These are phyloP conservation scores for Mycena vulgaris DNA, from an alignment of 768 basidiomycete species.

Conservation along the genomic window DNA sequence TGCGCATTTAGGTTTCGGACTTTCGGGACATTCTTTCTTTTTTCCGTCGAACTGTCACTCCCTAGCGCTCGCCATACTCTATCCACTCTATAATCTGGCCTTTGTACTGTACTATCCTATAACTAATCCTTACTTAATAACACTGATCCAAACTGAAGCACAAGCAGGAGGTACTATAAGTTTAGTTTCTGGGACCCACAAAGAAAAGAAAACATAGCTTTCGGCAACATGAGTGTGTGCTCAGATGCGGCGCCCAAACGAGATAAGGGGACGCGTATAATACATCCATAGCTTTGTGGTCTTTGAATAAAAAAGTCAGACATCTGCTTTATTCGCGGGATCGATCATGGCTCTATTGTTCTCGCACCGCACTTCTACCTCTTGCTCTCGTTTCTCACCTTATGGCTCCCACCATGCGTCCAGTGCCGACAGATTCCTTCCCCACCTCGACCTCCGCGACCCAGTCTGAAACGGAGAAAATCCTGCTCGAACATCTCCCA, in stretches of 20 bases:
- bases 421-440: constrained; percentile 70
- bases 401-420: constrained; percentile 42
- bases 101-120: constrained; percentile 27
- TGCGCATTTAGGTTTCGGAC: constrained; percentile 31
- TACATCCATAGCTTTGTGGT: too few relatives aligned
- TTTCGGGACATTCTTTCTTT: constrained; percentile 26
- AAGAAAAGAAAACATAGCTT: too few relatives aligned
- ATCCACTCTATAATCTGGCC: constrained; percentile 24
- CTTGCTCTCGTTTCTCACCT: constrained; percentile 19
- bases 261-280: too few relatives aligned
- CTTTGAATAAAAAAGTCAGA: not conserved
- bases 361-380: not conserved
- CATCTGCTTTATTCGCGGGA: constrained; percentile 1
- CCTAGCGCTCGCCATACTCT: constrained; percentile 26
- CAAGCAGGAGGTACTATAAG: too few relatives aligned
- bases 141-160: constrained; percentile 4
- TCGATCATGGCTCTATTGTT: constrained; percentile 34
- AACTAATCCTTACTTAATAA: constrained; percentile 36
- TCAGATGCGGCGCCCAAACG: too few relatives aligned
- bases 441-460: constrained; percentile 73
- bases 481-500: constrained; percentile 72
- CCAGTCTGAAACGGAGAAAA: constrained; percentile 78
- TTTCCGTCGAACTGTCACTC: constrained; percentile 31
- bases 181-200: too few relatives aligned
- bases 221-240: too few relatives aligned